Evolutionary conservation across 805 yeast genomes (phyloP), one percentile per base, ranked within the genome.

Genomic region (Saturnispora dispora): DNA sequence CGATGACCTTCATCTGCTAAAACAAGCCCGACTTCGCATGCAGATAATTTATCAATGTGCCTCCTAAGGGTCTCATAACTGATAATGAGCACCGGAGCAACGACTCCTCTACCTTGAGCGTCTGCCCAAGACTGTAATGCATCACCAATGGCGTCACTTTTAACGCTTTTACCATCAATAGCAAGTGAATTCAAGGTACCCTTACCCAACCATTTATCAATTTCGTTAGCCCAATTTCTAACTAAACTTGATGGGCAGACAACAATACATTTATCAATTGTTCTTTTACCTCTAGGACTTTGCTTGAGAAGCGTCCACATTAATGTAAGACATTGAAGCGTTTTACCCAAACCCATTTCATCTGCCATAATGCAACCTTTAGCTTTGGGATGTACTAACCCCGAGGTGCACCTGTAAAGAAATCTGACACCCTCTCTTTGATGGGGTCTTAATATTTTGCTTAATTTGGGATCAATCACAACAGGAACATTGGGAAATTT

Each of bases 331-430:
- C 98, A 91, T 68, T 91, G 99, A 52, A 93, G 71, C 3, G 99
- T 91, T 68, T 91, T 91, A 52, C 99, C 99, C 42, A 91, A 74
- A 2, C 99, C 99, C 99, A 93, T 91, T 66, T 91, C 99, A 69
- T 91, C 99, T 15, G 99, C 99, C 48, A 91, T 71, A 46, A 91
- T 93, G 18, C 99, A 91, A 3, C 99, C 99, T 61, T 85, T 81
- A 0, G 97, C 97, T 33, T 84, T 74, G 7, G 88, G 77, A 63
- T 85, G 88, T 27, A 83, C 77, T 33, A 90, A 68, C 0, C 99
- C 99, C 1, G 96, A 77, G 0, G 95, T 88, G 67, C 99, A 91
- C 51, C 90, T 71, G 61, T 89, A 93, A 52, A 93, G 69, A 63
- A 93, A 93, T 64, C 87, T 80, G 41, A 91, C 96, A 56, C 99